Evolutionary conservation across 2,329 filamentous ascomycete genomes (phyloP), one percentile per base, ranked within the genome.

Genomic region (Colletotrichum trifolii): DNA sequence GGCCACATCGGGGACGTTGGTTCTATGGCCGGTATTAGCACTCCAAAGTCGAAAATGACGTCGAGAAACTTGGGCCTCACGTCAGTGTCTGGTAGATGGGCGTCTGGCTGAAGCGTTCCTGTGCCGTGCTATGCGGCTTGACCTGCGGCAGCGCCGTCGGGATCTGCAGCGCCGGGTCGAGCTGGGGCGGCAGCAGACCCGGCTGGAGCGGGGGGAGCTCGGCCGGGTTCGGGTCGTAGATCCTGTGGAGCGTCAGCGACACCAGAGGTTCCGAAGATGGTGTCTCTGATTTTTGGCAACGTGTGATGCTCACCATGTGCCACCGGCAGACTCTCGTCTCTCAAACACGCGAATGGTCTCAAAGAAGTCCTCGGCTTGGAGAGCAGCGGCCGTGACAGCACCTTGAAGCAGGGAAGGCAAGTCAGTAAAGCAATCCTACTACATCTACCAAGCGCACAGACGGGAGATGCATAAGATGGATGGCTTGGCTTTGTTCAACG

Each of bases 1-100:
- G 25, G 83, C 84, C 39, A 86, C 82, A 43, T 83, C 80, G 0
- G 85, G 85, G 0, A 87, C 84, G 53, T 87, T 87, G 2, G 85
- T 87, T 2, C 84, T 79, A 42, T 12, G 25, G 25, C 25, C 25
- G 25, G 25, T 25, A 10, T 10, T 2, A 10, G 9, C 9, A 40
- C 9, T 40, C 38, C 3, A 5, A 40, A 13, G 38, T 13, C 4
- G 38, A n/a, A n/a, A n/a, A n/a, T n/a, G n/a, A n/a, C n/a, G n/a
- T 9, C 9, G 38, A 8, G 38, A 40, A 40, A 15, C n/a, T 6
- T 46, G 8, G 6, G 17, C 66, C 81, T 74, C 68, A 84, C 83
- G 84, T 86, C 35, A 87, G 71, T 11, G 78, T 79, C 3, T 79
- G 74, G 62, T 87, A 87, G 3, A 87, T 80, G 0, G 84, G 84